Percentiles rank a stretch among this genome's conserved stretches.
Conservation (phyloP, 208 protist genomes). For the Leishmania martiniquensis region DNA sequence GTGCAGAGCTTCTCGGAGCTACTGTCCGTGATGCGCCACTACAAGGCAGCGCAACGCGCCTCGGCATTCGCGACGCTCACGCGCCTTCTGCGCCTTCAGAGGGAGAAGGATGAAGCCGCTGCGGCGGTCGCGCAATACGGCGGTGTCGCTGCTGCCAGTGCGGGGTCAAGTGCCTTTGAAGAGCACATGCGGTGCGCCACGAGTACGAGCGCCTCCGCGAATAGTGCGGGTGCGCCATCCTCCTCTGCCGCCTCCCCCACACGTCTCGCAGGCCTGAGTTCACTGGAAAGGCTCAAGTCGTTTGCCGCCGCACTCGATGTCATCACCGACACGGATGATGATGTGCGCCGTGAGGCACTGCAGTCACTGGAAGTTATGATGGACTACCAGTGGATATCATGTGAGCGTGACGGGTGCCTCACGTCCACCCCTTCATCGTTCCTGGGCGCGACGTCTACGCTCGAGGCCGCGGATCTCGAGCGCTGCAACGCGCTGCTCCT, state of each 20-base stretch:
- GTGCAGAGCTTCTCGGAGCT: conserved; percentile 55
- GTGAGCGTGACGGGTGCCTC: neutral
- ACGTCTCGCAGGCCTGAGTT: conserved; percentile 27
- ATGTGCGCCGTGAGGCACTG: conserved; percentile 61
- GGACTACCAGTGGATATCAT: conserved; percentile 34
- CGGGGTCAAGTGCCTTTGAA: conserved; percentile 15
- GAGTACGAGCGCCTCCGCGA: neutral
- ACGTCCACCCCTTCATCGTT: neutral
- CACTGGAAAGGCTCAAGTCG: conserved; percentile 55
- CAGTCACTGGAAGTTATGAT: conserved; percentile 41
- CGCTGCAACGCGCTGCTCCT: conserved; percentile 20
- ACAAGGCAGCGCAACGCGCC: conserved; percentile 60
- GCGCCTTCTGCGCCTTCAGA: conserved; percentile 34
- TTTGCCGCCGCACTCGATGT: conserved; percentile 70
- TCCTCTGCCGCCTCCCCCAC: neutral
- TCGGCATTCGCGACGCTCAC: conserved; percentile 63
- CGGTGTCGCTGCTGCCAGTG: neutral
- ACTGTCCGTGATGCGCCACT: conserved; percentile 57
- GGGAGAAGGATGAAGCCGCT: conserved; percentile 17
- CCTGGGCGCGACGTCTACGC: conserved; percentile 3
- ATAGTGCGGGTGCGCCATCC: neutral
- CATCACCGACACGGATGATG: conserved; percentile 75
- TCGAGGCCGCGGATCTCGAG: conserved; percentile 17
- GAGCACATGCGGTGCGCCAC: conserved; percentile 24
- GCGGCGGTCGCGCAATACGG: neutral